Base-by-base conservation (phyloP, 1,284 basidiomycete species). In the Hymenochaete sp. region DNA sequence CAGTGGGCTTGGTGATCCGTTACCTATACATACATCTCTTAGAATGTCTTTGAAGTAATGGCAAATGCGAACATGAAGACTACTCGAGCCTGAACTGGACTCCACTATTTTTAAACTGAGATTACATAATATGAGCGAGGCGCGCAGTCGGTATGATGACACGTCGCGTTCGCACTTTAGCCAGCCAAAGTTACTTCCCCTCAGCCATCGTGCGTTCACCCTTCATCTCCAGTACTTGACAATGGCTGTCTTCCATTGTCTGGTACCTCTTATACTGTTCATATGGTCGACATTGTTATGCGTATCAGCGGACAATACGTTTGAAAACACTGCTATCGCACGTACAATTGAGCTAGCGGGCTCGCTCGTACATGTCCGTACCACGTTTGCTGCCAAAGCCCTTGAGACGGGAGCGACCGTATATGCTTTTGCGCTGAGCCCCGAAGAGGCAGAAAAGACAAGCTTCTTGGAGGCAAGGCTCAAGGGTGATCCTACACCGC, bases 281-380 rank as follows among this genome's bases (percentile, higher is more conserved):
- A 61, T 46, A 51, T 54, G 50, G 56, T 52, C 37, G 46, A 26
- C 58, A 57, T 33, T 3, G 18, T 51, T 19, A 26, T 59, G 8
- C 50, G 64, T 44, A 59, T 62, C 32, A 57, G 71, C 68, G 35
- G 60, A 59, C 50, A 63, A 64, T 51, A 72, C 79, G 3, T 95
- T 85, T 66, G 78, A 88, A 72, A 93, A 95, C 59, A 86, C 82
- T 14, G 86, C 82, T 48, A 73, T 96, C 52, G 84, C 90, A 18
- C 82, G 89, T 56, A 82, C 83, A 8, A 70, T 92, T 52, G 92
- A 95, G 58, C 82, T 95, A 32, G 89, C 85, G 32, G 92, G 92
- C 49, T 73, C 90, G 24, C 73, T 89, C 21, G 82, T 89, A 44
- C 81, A 83, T 64, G 77, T 91, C 67, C 85, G 80, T 39, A 93